Base-by-base conservation (phyloP, 139 green algal genomes). In the Tetradesmus obliquus region DNA sequence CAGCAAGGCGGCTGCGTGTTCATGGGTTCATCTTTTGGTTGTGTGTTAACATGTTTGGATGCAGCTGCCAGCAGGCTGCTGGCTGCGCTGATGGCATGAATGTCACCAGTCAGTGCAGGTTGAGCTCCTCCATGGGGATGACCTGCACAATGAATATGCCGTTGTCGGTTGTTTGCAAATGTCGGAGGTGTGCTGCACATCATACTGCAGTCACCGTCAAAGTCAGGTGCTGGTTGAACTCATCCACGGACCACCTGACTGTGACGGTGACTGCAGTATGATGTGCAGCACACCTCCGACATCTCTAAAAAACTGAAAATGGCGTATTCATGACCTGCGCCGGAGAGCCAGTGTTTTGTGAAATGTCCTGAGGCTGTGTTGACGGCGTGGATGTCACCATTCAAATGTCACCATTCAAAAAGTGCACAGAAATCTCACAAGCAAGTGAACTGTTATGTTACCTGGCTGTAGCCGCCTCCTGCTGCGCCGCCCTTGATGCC, bases 401-500 rank as follows among this genome's bases (percentile, higher is more conserved):
- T 99, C 66, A 99, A 45, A 45, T 45, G 32, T 45, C 32, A 45
- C 32, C 32, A 45, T 45, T 45, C 32, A 45, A 45, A 45, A 45
- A 45, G 32, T 45, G 57, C 57, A 24, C 71, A 24, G 20, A 79
- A 79, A 79, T 22, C 71, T 5, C 9, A 22, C 71, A 79, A 24
- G 71, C 10, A 22, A 22, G 20, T 22, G 71, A 22, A 79, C 71
- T 20, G 12, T 3, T 71, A 71, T 4, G 12, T 12, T 87, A 98
- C 97, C 94, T 99, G 98, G 92, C 94, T 97, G 95, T 99, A 99
- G 32, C 98, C 98, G 3, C 98, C 98, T 3, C 98, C 98, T 81
- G 98, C 98, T 51, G 98, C 98, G 19, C 98, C 98, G 55, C 98
- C 98, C 94, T 99, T 99, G 95, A 99, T 99, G 81, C 98, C 98